Base-by-base conservation (phyloP, 2,329 filamentous ascomycete species). In the Xylariaceae sp. region DNA sequence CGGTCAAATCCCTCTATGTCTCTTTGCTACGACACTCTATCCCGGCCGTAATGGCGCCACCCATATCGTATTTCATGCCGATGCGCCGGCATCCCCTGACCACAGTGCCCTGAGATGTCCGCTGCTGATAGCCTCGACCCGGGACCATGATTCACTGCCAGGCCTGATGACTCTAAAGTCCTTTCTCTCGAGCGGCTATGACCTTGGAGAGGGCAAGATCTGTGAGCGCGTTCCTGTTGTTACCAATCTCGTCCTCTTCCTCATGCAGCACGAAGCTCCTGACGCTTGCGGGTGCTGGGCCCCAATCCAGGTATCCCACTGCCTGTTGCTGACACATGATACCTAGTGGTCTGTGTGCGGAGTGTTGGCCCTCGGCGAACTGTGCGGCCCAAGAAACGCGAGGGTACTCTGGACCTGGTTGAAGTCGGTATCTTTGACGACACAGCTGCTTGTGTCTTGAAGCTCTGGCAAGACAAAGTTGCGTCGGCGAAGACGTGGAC, bases 291-390 rank as follows among this genome's bases (percentile, higher is more conserved):
- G n/a, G n/a, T n/a, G n/a, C n/a, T n/a, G n/a, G n/a, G n/a, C n/a
- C n/a, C n/a, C n/a, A n/a, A n/a, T n/a, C n/a, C n/a, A n/a, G n/a
- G n/a, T n/a, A n/a, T n/a, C n/a, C n/a, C n/a, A n/a, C n/a, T n/a
- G n/a, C n/a, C n/a, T n/a, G n/a, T n/a, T n/a, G n/a, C n/a, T n/a
- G n/a, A n/a, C n/a, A n/a, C n/a, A n/a, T n/a, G n/a, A n/a, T n/a
- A n/a, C n/a, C n/a, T n/a, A n/a, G 57, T 79, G 3, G 67, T 77
- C 1, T 72, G 74, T 32, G 69, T 79, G 4, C 73, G 72, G 50
- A 73, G 67, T 36, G 60, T 79, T 33, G 71, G 73, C 0, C 60
- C 62, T 5, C 64, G 60, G 32, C 73, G 69, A 52, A 65, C 45
- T 56, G 61, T 76, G 19, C 32, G 39, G 8, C 61, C 61, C 3